These are phyloP conservation scores for Astragalus glycyphyllos DNA, from an alignment of 306 rosid species.

Conservation along the genomic window DNA sequence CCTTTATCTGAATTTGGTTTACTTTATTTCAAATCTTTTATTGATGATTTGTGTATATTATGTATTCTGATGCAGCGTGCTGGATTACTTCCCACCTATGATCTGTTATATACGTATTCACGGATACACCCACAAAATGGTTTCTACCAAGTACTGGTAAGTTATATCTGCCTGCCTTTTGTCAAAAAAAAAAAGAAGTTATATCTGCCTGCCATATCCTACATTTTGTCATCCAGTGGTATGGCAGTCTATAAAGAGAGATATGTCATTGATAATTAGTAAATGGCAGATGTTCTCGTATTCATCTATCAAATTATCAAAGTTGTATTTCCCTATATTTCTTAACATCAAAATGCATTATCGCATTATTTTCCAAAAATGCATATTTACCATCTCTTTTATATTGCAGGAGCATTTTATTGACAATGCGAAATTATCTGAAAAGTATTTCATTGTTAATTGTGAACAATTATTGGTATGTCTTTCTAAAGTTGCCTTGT, in stretches of 20 bases:
- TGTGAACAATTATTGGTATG: conserved; percentile 84
- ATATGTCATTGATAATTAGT: conserved; percentile 16
- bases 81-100: conserved; percentile 86
- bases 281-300: conserved; percentile 2
- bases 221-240: conserved; percentile 24
- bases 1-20: conserved; percentile 21
- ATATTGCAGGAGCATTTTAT: conserved; percentile 84
- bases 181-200: too few species aligned
- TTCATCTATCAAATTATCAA: conserved; percentile 25
- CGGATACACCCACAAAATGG: conserved; percentile 62
- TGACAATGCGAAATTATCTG: conserved; percentile 83
- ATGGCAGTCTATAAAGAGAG: background rate
- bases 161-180: conserved; percentile 39
- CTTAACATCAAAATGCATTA: conserved; percentile 27
- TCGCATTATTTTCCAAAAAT: conserved; percentile 27
- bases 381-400: conserved; percentile 27
- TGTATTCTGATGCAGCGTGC: conserved; percentile 67
- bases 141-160: conserved; percentile 72
- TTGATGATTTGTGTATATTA: conserved; percentile 45
- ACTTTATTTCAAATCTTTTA: conserved; percentile 20
- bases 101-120: conserved; percentile 80
- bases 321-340: conserved; percentile 14
- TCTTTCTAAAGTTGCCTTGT: conserved; percentile 30
- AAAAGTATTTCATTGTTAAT: conserved; percentile 77
- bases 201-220: conserved; percentile 18